Conservation (phyloP, 495 filamentous ascomycete genomes). For the Letharia columbiana region DNA sequence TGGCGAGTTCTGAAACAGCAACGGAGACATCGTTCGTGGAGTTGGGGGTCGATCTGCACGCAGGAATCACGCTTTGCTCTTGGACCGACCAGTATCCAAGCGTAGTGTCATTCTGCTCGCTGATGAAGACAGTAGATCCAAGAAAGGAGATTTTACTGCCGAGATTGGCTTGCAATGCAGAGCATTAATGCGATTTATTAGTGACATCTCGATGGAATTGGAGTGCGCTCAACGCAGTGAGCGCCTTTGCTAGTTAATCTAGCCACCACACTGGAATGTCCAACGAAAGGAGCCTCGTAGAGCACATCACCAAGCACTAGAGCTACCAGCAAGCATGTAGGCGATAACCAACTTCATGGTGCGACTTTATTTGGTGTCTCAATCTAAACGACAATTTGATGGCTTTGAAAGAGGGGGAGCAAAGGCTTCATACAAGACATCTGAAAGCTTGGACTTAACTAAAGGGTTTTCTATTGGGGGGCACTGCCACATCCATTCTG, state of each 20-base stretch:
- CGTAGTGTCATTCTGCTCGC: conserved; percentile 7
- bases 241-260: background rate
- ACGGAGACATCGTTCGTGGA: conserved; percentile 14
- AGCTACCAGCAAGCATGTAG: background rate
- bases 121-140: conserved; percentile 6
- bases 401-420: background rate
- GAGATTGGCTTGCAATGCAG: background rate
- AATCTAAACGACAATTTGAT: background rate
- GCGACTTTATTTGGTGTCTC: background rate
- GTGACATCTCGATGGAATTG: background rate
- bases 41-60: conserved; percentile 10
- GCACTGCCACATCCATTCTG: background rate
- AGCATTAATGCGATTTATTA: background rate
- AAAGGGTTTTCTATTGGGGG: background rate
- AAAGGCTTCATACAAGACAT: background rate
- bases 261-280: background rate
- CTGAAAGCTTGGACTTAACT: background rate
- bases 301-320: background rate
- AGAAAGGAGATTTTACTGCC: conserved; percentile 10
- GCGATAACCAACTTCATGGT: background rate
- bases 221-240: background rate
- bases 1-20: conserved; percentile 8
- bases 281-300: background rate
- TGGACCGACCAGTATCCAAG: conserved; percentile 7
- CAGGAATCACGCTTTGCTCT: conserved; percentile 2